Conservation (phyloP, 1,139 yeast species). For the Geotrichum cucujoidarum region DNA sequence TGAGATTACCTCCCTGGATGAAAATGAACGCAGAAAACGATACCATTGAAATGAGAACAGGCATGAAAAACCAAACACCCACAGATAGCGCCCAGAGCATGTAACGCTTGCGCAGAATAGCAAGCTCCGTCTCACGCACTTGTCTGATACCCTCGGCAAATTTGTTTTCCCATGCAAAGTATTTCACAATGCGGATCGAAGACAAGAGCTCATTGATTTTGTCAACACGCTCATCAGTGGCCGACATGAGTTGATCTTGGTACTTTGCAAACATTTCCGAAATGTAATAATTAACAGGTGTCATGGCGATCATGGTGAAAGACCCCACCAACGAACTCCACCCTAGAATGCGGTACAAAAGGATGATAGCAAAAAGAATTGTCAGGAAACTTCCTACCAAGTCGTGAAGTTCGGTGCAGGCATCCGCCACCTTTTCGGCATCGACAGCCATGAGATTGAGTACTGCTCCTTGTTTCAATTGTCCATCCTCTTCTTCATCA, state of each 20-base stretch:
- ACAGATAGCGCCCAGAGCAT: constrained; percentile 62
- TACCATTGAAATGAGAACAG: constrained; percentile 70
- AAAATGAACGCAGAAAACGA: constrained; percentile 78
- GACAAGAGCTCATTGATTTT: constrained; percentile 91
- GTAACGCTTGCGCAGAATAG: constrained; percentile 54
- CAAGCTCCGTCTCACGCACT: constrained; percentile 69
- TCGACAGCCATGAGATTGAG: constrained; percentile 95
- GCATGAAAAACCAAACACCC: constrained; percentile 73
- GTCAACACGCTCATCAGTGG: constrained; percentile 87
- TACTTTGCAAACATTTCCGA: constrained; percentile 58
- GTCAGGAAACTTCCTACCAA: constrained; percentile 69
- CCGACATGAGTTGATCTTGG: constrained; percentile 67
- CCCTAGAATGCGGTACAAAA: constrained; percentile 71
- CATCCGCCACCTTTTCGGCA: constrained; percentile 85
- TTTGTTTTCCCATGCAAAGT: constrained; percentile 92
- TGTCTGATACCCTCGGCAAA: constrained; percentile 68
- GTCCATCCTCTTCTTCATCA: constrained; percentile 37
- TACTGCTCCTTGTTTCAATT: constrained; percentile 83
- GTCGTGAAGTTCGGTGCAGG: constrained; percentile 77
- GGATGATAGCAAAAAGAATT: constrained; percentile 59
- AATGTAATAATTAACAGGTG: constrained; percentile 71
- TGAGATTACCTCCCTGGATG: constrained; percentile 60
- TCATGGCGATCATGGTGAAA: constrained; percentile 51
- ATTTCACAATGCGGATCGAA: constrained; percentile 87
- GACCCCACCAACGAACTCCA: constrained; percentile 90